Evolutionary conservation across 23 red algal genomes (phyloP).

Genomic region (Gracilaria caudata): DNA sequence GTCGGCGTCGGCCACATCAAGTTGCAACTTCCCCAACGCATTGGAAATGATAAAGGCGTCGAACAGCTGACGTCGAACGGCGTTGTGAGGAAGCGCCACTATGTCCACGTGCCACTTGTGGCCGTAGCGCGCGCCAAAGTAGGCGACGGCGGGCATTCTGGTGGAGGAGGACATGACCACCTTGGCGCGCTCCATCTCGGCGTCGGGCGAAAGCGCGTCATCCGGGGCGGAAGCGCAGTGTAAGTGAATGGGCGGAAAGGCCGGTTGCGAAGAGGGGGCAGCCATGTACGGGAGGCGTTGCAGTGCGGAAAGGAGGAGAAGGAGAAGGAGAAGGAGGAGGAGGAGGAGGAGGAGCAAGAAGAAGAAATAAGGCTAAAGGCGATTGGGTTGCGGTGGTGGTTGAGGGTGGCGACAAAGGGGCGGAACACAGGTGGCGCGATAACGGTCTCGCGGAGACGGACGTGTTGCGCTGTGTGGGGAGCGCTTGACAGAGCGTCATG

Average conservation of each 20-base stretch:
- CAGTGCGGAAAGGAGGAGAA: neutral
- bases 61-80: constrained; percentile 57
- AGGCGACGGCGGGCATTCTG: constrained; percentile 62
- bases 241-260: constrained; percentile 51
- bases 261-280: neutral
- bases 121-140: constrained; percentile 52
- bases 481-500: neutral
- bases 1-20: constrained; percentile 59
- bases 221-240: constrained; percentile 52
- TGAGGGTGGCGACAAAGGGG: neutral
- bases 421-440: neutral
- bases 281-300: neutral
- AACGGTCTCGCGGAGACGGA: neutral
- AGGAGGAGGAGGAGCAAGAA: no score
- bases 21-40: constrained; percentile 49
- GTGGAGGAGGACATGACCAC: constrained; percentile 53
- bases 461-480: neutral
- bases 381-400: no score
- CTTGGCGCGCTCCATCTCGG: constrained; percentile 60
- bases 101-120: constrained; percentile 70
- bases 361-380: no score
- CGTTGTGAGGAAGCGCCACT: constrained; percentile 66
- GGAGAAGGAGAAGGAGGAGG: neutral
- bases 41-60: constrained; percentile 73
- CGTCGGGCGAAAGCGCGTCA: constrained; percentile 21